phyloP scores from a whole-genome alignment of 139 green algal species.

The Chlorella sp. region DNA sequence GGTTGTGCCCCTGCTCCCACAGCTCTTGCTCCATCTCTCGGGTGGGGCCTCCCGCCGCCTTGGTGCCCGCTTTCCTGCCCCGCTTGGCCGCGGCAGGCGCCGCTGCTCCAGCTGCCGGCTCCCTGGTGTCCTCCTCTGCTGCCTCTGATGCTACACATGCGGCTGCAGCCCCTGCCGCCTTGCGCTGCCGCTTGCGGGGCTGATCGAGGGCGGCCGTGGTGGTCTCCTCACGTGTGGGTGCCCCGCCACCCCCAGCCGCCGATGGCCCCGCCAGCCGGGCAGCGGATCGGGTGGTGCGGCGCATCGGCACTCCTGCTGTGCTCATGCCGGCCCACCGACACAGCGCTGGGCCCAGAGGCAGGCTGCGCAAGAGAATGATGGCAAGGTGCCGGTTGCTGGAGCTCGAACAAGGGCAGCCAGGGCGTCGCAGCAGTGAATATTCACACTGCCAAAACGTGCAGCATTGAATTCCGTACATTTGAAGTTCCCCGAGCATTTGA shows the following conservation, averaged over 20 bases:
- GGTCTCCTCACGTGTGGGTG: background rate
- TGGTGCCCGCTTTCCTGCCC: background rate
- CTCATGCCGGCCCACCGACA: constrained; percentile 9
- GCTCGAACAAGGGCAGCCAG: too few species aligned
- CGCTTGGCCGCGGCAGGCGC: background rate
- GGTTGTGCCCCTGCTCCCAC: constrained; percentile 63
- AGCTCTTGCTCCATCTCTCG: constrained; percentile 49
- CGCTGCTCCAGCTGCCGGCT: background rate
- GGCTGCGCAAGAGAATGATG: background rate
- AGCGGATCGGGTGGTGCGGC: background rate
- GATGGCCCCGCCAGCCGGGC: background rate
- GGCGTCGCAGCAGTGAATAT: too few species aligned
- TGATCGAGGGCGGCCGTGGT: background rate
- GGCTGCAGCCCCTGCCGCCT: background rate
- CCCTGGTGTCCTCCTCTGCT: background rate
- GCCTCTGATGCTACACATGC: background rate
- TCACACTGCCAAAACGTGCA: too few species aligned
- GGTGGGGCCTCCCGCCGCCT: background rate
- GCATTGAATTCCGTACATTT: too few species aligned
- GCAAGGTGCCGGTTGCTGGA: background rate
- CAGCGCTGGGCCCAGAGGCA: background rate
- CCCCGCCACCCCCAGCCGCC: background rate
- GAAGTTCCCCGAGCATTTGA: too few species aligned
- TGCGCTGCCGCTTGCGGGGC: constrained; percentile 24
- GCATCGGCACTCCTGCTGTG: background rate